A percentile compares a stretch with the other conserved stretches of the same genome.
Evolutionary conservation across 768 basidiomycete species (phyloP).

Genomic region (Mycena capillaripes): DNA sequence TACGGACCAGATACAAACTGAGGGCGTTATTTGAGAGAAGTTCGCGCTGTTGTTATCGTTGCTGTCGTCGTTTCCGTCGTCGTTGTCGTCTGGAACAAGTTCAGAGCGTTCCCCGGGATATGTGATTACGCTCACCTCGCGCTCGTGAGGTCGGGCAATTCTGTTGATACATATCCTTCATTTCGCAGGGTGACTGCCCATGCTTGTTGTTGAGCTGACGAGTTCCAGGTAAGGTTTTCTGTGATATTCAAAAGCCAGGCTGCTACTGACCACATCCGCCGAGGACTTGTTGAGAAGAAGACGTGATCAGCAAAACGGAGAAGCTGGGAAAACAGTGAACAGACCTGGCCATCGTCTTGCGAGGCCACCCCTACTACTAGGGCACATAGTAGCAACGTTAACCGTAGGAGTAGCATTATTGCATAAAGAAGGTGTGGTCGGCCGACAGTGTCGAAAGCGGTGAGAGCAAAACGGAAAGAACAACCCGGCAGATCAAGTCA

Average conservation of each 20-base stretch:
- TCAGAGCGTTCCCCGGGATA: background rate
- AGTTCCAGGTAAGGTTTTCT: background rate
- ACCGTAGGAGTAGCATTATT: no score
- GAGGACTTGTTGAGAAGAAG: background rate
- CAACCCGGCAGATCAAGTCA: background rate
- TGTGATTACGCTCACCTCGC: conserved; percentile 23
- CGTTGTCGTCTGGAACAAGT: background rate
- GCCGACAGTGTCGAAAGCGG: background rate
- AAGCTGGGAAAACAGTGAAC: background rate
- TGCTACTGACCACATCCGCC: background rate
- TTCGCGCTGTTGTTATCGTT: conserved; percentile 11
- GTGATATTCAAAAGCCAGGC: no score
- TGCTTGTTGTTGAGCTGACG: conserved; percentile 25
- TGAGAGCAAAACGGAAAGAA: background rate
- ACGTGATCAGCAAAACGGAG: background rate
- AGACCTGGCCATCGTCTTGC: conserved; percentile 10
- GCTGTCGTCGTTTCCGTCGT: background rate
- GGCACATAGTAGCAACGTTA: no score
- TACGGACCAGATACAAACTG: conserved; percentile 29
- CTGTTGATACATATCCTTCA: background rate
- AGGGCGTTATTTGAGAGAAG: conserved; percentile 12
- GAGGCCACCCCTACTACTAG: no score
- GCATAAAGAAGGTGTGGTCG: conserved; percentile 16
- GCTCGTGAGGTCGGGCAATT: conserved; percentile 7
- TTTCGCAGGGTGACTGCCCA: conserved; percentile 29